phyloP scores from a whole-genome alignment of 2,329 filamentous ascomycete species.

The Cladosporium austrohemisphaericum region DNA sequence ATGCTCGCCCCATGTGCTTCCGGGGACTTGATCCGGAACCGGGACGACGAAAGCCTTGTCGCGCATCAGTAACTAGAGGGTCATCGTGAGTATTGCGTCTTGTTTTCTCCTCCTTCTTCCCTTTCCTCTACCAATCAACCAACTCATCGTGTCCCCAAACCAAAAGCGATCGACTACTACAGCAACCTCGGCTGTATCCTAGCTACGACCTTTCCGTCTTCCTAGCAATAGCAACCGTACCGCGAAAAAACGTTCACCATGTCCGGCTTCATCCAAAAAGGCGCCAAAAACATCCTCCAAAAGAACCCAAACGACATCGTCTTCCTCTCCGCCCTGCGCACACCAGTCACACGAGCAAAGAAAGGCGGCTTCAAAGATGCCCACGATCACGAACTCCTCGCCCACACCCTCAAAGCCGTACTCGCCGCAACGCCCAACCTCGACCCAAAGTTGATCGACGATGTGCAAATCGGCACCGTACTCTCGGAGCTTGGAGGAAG shows the following conservation, averaged over 20 bases:
- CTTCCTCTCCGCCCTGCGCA: constrained; percentile 85
- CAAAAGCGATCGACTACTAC: not conserved
- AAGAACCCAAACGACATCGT: constrained; percentile 80
- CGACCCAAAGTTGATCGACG: constrained; percentile 66
- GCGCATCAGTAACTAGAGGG: too few relatives aligned
- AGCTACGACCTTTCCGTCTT: not conserved
- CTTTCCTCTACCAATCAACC: not conserved
- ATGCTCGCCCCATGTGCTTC: not conserved
- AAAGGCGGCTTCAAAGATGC: constrained; percentile 82
- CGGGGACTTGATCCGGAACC: not conserved
- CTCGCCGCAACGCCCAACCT: constrained; percentile 69
- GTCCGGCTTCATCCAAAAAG: constrained; percentile 44
- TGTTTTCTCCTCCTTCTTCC: not conserved
- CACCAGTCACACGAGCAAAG: constrained; percentile 77
- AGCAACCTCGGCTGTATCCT: not conserved
- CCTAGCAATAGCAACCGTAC: not conserved
- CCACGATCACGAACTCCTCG: constrained; percentile 84
- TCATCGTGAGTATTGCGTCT: constrained; percentile 2
- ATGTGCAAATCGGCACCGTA: constrained; percentile 83
- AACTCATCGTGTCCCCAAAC: not conserved
- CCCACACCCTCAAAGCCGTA: constrained; percentile 63
- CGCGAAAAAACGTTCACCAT: too few relatives aligned
- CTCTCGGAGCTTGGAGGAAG: constrained; percentile 85
- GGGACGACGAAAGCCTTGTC: not conserved
- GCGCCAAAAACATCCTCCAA: constrained; percentile 70